These are phyloP conservation scores for Spencermartinsiella europaea DNA, from an alignment of 805 yeast genomes.

Conservation along the genomic window DNA sequence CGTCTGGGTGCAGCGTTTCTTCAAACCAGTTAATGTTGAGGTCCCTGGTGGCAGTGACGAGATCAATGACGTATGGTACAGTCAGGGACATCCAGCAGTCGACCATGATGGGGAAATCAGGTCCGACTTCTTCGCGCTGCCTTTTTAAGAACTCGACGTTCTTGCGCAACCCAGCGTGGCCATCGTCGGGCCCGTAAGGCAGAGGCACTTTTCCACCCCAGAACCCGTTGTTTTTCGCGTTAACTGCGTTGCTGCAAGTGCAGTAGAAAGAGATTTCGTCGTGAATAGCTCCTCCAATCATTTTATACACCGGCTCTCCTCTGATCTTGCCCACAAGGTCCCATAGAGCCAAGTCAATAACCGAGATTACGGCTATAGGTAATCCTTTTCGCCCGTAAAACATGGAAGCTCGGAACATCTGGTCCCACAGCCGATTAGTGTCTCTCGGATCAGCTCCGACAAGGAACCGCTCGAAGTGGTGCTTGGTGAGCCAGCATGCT, in stretches of 20 bases:
- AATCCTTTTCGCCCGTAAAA: constrained; percentile 49
- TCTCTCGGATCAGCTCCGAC: constrained; percentile 46
- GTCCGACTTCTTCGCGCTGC: constrained; percentile 44
- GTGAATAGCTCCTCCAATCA: constrained; percentile 48
- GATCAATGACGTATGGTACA: constrained; percentile 44
- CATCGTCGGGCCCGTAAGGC: constrained; percentile 49
- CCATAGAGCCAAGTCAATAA: constrained; percentile 47
- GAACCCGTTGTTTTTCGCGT: constrained; percentile 47
- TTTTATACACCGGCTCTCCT: constrained; percentile 47
- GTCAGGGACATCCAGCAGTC: constrained; percentile 50
- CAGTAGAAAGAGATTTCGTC: constrained; percentile 45
- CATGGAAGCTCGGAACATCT: constrained; percentile 46
- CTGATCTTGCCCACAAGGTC: constrained; percentile 47
- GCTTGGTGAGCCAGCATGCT: constrained; percentile 44
- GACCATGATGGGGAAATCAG: constrained; percentile 50
- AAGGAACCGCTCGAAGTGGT: constrained; percentile 44
- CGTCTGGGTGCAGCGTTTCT: constrained; percentile 49
- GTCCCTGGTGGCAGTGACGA: constrained; percentile 40
- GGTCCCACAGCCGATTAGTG: constrained; percentile 43
- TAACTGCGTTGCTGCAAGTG: constrained; percentile 44
- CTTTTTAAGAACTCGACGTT: constrained; percentile 42
- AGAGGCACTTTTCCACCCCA: constrained; percentile 52
- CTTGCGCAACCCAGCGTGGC: constrained; percentile 42
- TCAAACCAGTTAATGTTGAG: constrained; percentile 50
- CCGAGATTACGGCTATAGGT: constrained; percentile 44